Conservation (phyloP, 768 basidiomycete genomes). For the Auriscalpium vulgare region DNA sequence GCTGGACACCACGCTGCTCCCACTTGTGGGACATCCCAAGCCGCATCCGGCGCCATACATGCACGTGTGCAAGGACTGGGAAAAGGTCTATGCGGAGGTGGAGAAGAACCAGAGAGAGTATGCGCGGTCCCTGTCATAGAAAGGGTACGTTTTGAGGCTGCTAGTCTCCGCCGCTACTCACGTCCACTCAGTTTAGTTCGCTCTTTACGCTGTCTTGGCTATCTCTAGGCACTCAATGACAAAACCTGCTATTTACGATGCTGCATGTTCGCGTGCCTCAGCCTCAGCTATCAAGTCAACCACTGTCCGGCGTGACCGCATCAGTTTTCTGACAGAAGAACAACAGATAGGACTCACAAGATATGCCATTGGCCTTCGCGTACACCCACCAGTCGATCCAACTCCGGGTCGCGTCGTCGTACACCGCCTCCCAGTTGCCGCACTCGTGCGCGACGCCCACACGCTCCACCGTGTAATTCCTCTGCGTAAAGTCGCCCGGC, state of each 20-base stretch:
- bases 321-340: too few relatives aligned
- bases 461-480: slow-evolving; percentile 22
- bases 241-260: too few relatives aligned
- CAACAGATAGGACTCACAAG: not conserved
- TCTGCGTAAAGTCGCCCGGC: slow-evolving; percentile 16
- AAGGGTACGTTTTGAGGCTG: too few relatives aligned
- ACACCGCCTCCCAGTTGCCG: slow-evolving; percentile 26
- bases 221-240: too few relatives aligned
- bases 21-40: not conserved
- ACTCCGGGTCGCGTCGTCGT: not conserved
- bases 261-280: too few relatives aligned
- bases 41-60: not conserved
- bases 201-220: too few relatives aligned
- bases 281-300: too few relatives aligned
- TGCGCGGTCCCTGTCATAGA: not conserved
- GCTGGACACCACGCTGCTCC: slow-evolving; percentile 29
- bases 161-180: too few relatives aligned
- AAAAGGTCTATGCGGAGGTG: not conserved
- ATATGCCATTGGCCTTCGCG: not conserved
- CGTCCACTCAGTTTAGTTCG: too few relatives aligned
- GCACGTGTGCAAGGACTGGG: slow-evolving; percentile 1
- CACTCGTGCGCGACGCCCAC: slow-evolving; percentile 26
- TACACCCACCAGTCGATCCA: slow-evolving; percentile 8
- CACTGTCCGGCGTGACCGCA: too few relatives aligned
- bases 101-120: not conserved